phyloP scores from a whole-genome alignment of 345 rosid genomes.

The Odontarrhena argentea region DNA sequence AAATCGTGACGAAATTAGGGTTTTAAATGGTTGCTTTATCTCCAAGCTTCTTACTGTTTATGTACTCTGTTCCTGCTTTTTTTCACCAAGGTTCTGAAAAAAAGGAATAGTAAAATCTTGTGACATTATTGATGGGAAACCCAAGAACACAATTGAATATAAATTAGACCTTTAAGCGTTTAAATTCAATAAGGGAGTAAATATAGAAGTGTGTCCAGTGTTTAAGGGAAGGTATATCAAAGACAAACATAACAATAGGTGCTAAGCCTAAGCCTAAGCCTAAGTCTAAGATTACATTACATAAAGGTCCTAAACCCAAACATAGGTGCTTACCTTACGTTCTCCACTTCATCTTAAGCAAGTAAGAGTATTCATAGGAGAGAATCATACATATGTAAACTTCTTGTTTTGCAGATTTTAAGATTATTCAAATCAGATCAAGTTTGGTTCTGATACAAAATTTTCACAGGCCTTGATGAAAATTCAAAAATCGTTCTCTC shows the following conservation, averaged over 20 bases:
- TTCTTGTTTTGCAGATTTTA: slow-evolving; percentile 3
- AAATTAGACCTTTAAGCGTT: too few relatives aligned
- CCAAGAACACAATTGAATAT: too few relatives aligned
- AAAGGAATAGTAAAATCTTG: background rate
- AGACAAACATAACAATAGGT: too few relatives aligned
- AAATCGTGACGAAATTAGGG: background rate
- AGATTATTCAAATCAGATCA: slow-evolving; percentile 21
- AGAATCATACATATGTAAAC: background rate
- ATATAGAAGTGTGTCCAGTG: too few relatives aligned
- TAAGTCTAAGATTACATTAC: too few relatives aligned
- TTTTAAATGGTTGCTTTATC: background rate
- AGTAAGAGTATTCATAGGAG: background rate
- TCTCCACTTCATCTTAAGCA: too few relatives aligned
- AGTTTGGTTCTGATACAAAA: slow-evolving; percentile 33
- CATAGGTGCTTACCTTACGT: too few relatives aligned
- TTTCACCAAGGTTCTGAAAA: background rate
- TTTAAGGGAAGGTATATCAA: too few relatives aligned
- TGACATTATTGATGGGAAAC: background rate
- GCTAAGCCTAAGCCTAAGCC: too few relatives aligned
- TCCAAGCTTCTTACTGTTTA: background rate
- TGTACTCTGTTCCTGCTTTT: background rate
- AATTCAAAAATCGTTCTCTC: background rate
- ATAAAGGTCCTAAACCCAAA: too few relatives aligned
- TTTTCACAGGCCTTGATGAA: slow-evolving; percentile 27
- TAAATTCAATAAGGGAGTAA: too few relatives aligned